Conservation (phyloP, 371 early-diverging fungal genomes). For the Quaeritorhiza haematococci region DNA sequence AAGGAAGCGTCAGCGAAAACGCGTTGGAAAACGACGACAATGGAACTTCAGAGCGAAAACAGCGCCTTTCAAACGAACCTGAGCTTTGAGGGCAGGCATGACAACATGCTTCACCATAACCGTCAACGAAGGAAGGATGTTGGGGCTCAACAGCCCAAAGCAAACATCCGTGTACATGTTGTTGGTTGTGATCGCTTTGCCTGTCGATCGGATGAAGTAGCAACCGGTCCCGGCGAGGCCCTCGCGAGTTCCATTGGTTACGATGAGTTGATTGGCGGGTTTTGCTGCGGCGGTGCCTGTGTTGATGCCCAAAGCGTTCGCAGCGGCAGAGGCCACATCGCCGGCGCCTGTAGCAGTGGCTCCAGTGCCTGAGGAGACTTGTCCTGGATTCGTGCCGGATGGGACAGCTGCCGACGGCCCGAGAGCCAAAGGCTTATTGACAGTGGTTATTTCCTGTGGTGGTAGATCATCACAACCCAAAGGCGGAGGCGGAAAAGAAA, state of each 20-base stretch:
- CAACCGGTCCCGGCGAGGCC: conserved; percentile 43
- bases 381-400: too few species aligned
- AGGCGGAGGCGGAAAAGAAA: too few species aligned
- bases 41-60: too few species aligned
- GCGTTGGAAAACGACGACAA: background rate
- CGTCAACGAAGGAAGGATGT: conserved; percentile 48
- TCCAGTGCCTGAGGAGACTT: too few species aligned
- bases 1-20: background rate
- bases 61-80: too few species aligned
- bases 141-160: conserved; percentile 41
- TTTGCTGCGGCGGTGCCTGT: conserved; percentile 17
- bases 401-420: too few species aligned
- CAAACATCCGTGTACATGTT: conserved; percentile 45
- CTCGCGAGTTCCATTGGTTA: conserved; percentile 42
- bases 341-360: too few species aligned
- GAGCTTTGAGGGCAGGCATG: conserved; percentile 48
- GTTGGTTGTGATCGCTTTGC: conserved; percentile 45
- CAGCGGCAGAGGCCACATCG: background rate
- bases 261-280: conserved; percentile 27
- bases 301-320: too few species aligned
- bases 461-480: too few species aligned
- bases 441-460: too few species aligned
- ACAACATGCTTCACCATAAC: conserved; percentile 51
- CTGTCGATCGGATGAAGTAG: conserved; percentile 44
- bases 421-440: too few species aligned